A percentile compares a stretch with the other conserved stretches of the same genome.
phyloP scores from a whole-genome alignment of 2,329 filamentous ascomycete genomes.

The Aureobasidium zeae region DNA sequence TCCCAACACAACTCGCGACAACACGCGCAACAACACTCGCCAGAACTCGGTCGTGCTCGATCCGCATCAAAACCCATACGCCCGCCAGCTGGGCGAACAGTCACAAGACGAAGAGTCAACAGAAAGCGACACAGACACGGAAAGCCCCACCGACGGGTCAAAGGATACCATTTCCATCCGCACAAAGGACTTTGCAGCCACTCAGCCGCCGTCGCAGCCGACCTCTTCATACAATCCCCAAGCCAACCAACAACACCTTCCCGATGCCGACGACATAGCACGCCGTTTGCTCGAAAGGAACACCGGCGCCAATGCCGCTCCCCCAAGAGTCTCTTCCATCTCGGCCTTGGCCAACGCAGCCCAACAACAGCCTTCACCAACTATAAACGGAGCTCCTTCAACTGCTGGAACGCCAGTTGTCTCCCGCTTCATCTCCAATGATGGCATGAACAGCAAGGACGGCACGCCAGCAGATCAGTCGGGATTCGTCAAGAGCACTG shows the following conservation, averaged over 20 bases:
- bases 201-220: not conserved
- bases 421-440: constrained; percentile 36
- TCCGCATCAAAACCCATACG: constrained; percentile 16
- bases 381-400: not conserved
- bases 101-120: not conserved
- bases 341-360: constrained; percentile 35
- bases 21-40: constrained; percentile 19
- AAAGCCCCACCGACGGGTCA: not conserved
- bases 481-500: constrained; percentile 17
- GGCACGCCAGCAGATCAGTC: constrained; percentile 26
- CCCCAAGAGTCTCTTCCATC: constrained; percentile 57
- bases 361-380: constrained; percentile 25
- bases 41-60: constrained; percentile 20
- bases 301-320: constrained; percentile 48
- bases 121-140: constrained; percentile 2
- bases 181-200: constrained; percentile 14
- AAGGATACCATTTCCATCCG: not conserved
- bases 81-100: constrained; percentile 1
- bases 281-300: constrained; percentile 57
- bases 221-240: constrained; percentile 10
- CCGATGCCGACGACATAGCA: constrained; percentile 57
- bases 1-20: constrained; percentile 19
- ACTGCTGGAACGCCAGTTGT: constrained; percentile 32
- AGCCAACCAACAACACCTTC: constrained; percentile 20
- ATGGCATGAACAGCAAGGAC: constrained; percentile 26